phyloP scores from a whole-genome alignment of 2,329 filamentous ascomycete species.

The Exophiala bonariae region DNA sequence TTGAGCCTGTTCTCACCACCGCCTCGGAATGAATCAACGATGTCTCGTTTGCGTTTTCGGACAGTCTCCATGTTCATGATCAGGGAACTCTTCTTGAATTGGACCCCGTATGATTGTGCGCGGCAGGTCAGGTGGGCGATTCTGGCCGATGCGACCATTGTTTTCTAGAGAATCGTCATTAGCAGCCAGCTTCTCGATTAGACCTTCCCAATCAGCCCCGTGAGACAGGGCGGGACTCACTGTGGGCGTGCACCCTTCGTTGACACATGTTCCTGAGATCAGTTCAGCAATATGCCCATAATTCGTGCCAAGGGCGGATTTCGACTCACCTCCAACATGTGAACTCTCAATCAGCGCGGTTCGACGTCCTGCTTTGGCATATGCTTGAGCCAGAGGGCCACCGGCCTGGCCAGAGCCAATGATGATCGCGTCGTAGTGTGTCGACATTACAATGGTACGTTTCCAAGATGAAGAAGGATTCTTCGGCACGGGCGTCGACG shows the following conservation, averaged over 20 bases:
- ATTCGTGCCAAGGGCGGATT: no score
- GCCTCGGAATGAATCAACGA: conserved; percentile 51
- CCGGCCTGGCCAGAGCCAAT: conserved; percentile 57
- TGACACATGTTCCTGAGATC: conserved; percentile 45
- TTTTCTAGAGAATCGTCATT: conserved; percentile 39
- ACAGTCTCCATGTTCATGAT: conserved; percentile 51
- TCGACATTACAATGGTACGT: background rate
- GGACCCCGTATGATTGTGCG: conserved; percentile 49
- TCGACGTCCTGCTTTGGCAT: conserved; percentile 46
- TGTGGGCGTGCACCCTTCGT: conserved; percentile 58
- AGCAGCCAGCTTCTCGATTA: no score
- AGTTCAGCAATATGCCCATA: background rate
- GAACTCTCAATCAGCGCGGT: conserved; percentile 51
- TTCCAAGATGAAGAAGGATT: no score
- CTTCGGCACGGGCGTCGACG: background rate
- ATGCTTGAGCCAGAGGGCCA: conserved; percentile 50
- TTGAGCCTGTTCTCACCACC: conserved; percentile 48
- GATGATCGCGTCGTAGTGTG: conserved; percentile 45
- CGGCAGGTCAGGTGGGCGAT: conserved; percentile 48
- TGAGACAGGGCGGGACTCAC: no score
- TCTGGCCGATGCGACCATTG: conserved; percentile 55
- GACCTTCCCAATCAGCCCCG: no score
- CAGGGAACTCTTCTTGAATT: conserved; percentile 31
- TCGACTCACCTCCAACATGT: conserved; percentile 46
- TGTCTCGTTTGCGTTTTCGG: conserved; percentile 54